phyloP scores from a whole-genome alignment of 148 eudicot species.

The Salicornia ramosissima region DNA sequence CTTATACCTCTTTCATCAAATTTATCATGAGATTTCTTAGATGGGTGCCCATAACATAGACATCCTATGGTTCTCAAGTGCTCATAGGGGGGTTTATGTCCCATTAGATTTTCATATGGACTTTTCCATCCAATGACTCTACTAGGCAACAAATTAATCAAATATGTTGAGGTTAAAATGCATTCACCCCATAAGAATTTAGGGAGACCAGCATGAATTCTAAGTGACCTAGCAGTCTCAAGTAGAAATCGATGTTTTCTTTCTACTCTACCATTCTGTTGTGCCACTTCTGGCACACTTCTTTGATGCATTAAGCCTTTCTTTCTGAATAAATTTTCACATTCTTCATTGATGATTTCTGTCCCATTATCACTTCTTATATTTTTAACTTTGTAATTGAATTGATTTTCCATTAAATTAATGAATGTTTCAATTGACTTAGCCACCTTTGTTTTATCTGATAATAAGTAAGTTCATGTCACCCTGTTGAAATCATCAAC shows the following conservation, averaged over 20 bases:
- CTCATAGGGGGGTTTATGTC: not conserved
- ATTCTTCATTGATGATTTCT: not conserved
- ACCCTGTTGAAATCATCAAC: conserved; percentile 4
- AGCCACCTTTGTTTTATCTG: too few relatives aligned
- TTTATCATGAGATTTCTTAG: not conserved
- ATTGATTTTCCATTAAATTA: not conserved
- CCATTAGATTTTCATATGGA: not conserved
- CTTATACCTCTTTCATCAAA: not conserved
- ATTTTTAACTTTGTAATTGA: not conserved
- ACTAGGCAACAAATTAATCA: not conserved
- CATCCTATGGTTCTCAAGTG: not conserved
- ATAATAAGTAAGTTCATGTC: conserved; percentile 3
- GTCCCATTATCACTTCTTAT: not conserved
- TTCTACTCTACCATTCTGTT: conserved; percentile 4
- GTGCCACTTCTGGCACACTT: not conserved
- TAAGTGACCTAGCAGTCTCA: not conserved
- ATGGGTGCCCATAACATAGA: not conserved
- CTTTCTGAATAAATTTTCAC: accelerated
- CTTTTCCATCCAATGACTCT: not conserved
- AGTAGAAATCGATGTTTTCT: not conserved
- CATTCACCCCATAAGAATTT: conserved; percentile 1
- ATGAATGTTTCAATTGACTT: too few relatives aligned
- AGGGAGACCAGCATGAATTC: not conserved
- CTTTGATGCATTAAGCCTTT: not conserved
- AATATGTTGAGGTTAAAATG: not conserved